phyloP scores from a whole-genome alignment of 164 flowering plant species.

The Sedum album region DNA sequence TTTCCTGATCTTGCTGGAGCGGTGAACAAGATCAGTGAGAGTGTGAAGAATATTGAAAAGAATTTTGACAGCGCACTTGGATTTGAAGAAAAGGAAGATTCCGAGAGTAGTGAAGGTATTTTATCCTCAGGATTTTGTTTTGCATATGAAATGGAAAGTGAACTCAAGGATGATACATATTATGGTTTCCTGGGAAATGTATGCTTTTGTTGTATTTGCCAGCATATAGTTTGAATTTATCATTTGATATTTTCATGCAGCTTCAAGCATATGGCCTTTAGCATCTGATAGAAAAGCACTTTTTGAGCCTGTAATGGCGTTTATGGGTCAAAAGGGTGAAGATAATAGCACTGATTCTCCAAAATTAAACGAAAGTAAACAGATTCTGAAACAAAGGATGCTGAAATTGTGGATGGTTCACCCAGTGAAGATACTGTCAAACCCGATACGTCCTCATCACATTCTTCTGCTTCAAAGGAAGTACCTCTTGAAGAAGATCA shows the following conservation, averaged over 20 bases:
- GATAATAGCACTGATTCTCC: too few relatives aligned
- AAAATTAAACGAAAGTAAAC: too few relatives aligned
- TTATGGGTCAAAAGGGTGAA: too few relatives aligned
- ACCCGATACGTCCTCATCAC: constrained; percentile 17
- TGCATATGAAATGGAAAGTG: neutral
- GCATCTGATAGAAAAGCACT: too few relatives aligned
- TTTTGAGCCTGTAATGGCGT: too few relatives aligned
- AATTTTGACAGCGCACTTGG: constrained; percentile 96
- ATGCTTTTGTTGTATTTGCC: neutral
- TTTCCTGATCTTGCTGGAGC: constrained; percentile 97
- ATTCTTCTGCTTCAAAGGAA: constrained; percentile 19
- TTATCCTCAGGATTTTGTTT: neutral
- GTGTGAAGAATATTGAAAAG: constrained; percentile 97
- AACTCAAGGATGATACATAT: neutral
- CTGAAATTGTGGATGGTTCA: neutral
- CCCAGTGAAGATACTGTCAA: constrained; percentile 21
- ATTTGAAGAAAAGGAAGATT: constrained; percentile 67
- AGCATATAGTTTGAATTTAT: too few relatives aligned
- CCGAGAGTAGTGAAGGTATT: constrained; percentile 45
- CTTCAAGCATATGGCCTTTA: too few relatives aligned
- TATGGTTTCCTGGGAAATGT: constrained; percentile 4
- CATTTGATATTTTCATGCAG: too few relatives aligned
- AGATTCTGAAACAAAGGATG: too few relatives aligned
- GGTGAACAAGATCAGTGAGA: constrained; percentile 88
- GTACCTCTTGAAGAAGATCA: constrained; percentile 22